Conservation (phyloP, 495 filamentous ascomycete genomes). For the Saxispiralis lemnorum region DNA sequence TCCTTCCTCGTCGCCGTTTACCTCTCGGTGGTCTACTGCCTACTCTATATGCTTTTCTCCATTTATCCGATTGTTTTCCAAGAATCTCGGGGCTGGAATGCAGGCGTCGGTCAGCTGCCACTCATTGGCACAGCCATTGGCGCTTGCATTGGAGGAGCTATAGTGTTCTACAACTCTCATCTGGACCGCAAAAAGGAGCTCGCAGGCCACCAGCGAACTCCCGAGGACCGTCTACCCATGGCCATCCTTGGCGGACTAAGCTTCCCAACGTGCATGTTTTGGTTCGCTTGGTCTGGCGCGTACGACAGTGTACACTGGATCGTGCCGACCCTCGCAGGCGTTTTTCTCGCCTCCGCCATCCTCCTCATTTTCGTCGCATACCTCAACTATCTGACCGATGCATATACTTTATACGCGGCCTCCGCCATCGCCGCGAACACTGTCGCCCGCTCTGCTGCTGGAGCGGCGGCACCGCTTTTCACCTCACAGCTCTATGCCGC, state of each 20-base stretch:
- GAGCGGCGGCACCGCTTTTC: conserved; percentile 19
- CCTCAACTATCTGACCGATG: conserved; percentile 19
- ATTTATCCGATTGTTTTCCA: conserved; percentile 39
- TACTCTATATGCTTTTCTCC: conserved; percentile 43
- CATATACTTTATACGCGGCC: conserved; percentile 20
- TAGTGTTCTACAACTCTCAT: conserved; percentile 21
- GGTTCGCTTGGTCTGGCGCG: conserved; percentile 36
- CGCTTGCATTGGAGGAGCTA: conserved; percentile 25
- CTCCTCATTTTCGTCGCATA: conserved; percentile 14
- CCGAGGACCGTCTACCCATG: conserved; percentile 12
- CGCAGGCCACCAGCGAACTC: conserved; percentile 18
- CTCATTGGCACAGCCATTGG: conserved; percentile 35
- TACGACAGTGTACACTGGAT: conserved; percentile 29
- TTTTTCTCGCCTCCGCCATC: conserved; percentile 11
- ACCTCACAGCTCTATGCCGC: conserved; percentile 18
- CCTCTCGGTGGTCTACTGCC: conserved; percentile 33
- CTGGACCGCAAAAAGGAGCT: conserved; percentile 10
- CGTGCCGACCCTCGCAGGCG: conserved; percentile 28
- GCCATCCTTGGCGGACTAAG: conserved; percentile 43
- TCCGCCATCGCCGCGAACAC: conserved; percentile 24
- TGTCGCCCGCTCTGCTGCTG: conserved; percentile 17
- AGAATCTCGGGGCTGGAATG: conserved; percentile 35
- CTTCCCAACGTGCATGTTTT: too few relatives aligned
- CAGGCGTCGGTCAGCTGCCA: conserved; percentile 34
- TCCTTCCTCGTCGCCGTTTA: conserved; percentile 33